Evolutionary conservation across 441 rosid species (phyloP), one percentile per base, ranked within the genome.

Genomic region (Pelargonium citronellum): DNA sequence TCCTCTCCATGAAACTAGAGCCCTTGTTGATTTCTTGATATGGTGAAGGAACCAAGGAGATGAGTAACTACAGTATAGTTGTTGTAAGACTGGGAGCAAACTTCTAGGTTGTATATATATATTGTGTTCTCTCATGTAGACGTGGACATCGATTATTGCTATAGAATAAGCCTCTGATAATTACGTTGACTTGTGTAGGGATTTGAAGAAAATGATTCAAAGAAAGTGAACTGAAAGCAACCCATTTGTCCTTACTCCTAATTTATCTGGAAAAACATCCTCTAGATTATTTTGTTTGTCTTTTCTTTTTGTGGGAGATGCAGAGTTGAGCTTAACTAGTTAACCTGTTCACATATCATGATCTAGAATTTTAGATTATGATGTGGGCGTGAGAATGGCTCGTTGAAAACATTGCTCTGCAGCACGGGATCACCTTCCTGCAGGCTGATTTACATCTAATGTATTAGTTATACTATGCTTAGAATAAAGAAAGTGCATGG

Each of bases 1-100:
- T 64, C 27, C 58, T 62, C 64, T 83, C 80, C 82, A 77, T 79
- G 71, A 70, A 65, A 77, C 49, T 44, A 24, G 30, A 62, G 47
- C 64, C 67, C 64, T 65, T 68, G 46, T 43, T 72, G 62, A 44
- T 44, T 41, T 22, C 30, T 62, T 73, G 55, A 43, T 20, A 24
- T 41, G 61, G 30, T 61, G 69, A 49, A 66, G 27, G 13, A 49
- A 22, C 57, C 61, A 43, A 69, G 68, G 39, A 73, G 71, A 76
- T 53, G 30, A 27, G 30, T 27, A 27, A 27, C 30, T 27, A 27
- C 49, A 64, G 41, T 49, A 27, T 13, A 15, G 67, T 44, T 44
- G 12, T 58, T 67, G 61, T 51, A 73, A 68, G 63, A 19, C 19
- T 16, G 41, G 58, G 15, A 67, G 73, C 77, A 73, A 13, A 71